Evolutionary conservation across 192 early-diverging fungal genomes (phyloP).

Genomic region (Rhizophagus clarus): DNA sequence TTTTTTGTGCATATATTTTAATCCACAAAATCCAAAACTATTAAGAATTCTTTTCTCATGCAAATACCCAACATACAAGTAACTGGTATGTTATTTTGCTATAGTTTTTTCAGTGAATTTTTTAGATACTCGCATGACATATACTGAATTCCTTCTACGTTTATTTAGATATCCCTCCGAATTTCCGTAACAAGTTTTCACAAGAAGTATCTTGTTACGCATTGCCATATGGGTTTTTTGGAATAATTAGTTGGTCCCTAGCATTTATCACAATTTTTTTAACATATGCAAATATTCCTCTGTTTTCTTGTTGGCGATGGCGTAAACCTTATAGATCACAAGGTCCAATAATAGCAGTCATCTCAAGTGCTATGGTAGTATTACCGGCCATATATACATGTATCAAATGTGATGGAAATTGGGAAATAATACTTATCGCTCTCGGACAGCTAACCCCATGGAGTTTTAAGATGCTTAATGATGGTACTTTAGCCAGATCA

Average conservation of each 20-base stretch:
- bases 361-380: background rate
- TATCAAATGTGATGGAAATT: background rate
- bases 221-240: constrained; percentile 21
- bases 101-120: no score
- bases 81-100: no score
- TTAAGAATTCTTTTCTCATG: no score
- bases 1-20: no score
- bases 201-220: background rate
- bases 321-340: background rate
- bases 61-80: no score
- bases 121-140: no score
- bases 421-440: background rate
- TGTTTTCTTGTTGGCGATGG: background rate
- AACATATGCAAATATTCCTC: background rate
- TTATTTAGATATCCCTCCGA: no score
- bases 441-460: constrained; percentile 17
- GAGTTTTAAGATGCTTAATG: constrained; percentile 17
- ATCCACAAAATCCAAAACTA: no score
- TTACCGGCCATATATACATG: constrained; percentile 16
- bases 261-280: background rate
- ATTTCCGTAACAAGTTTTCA: no score
- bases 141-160: no score
- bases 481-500: background rate
- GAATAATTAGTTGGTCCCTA: background rate
- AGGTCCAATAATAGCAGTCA: background rate